Percentiles rank a stretch among this genome's conserved stretches.
These are phyloP conservation scores for Nemania bipapillata DNA, from an alignment of 2,329 filamentous ascomycete species.

Conservation along the genomic window DNA sequence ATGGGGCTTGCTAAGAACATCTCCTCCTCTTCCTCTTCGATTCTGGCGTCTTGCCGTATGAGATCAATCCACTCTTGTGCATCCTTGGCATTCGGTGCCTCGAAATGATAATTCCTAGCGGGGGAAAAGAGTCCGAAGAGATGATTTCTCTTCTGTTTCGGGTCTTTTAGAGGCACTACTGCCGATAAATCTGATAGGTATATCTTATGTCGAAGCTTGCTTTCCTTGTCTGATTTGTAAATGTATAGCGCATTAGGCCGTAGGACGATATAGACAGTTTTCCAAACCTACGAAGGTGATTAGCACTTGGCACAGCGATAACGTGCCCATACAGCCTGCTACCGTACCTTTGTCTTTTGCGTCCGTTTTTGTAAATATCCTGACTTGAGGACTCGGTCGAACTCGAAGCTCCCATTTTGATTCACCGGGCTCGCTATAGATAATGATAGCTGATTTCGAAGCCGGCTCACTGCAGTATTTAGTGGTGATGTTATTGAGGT, in stretches of 20 bases:
- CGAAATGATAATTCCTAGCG: conserved; percentile 89
- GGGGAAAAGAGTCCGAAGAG: conserved; percentile 94
- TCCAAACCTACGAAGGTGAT: conserved; percentile 77
- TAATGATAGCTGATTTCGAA: conserved; percentile 61
- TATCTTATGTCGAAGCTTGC: conserved; percentile 87
- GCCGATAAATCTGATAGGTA: conserved; percentile 90
- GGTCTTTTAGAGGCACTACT: conserved; percentile 86
- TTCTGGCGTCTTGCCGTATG: conserved; percentile 81
- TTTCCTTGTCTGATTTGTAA: conserved; percentile 92
- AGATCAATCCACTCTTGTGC: conserved; percentile 86
- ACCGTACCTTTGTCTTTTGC: conserved; percentile 85
- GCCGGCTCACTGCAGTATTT: conserved; percentile 46
- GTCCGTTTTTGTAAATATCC: conserved; percentile 88
- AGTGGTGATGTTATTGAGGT: conserved; percentile 44
- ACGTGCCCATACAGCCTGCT: neutral
- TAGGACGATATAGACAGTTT: conserved; percentile 86
- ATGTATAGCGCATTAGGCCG: conserved; percentile 89
- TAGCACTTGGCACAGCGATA: conserved; percentile 33
- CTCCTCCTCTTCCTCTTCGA: conserved; percentile 89
- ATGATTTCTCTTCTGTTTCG: conserved; percentile 85
- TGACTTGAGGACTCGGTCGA: conserved; percentile 90
- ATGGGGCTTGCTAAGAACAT: conserved; percentile 77
- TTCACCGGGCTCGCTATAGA: conserved; percentile 86
- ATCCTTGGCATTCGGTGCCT: conserved; percentile 77
- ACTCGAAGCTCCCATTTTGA: conserved; percentile 94